Evolutionary conservation across 805 yeast species (phyloP).

Genomic region (Nakazawaea wyomingensis): DNA sequence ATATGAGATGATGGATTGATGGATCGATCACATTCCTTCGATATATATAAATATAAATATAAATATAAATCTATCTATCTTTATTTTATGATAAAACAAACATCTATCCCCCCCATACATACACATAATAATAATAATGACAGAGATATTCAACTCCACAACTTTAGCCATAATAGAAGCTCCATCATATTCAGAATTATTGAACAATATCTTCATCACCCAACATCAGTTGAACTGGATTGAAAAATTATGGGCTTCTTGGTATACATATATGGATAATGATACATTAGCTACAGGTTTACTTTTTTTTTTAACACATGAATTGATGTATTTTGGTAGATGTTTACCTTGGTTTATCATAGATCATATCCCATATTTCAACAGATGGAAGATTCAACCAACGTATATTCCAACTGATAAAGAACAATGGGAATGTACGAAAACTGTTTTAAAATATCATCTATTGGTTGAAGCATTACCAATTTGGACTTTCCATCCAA

Average conservation of each 20-base stretch:
- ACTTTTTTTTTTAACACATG: constrained; percentile 49
- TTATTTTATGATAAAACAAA: no score
- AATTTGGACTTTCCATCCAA: constrained; percentile 59
- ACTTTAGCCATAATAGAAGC: constrained; percentile 19
- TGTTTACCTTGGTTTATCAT: constrained; percentile 55
- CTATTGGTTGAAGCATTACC: constrained; percentile 56
- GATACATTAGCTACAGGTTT: constrained; percentile 56
- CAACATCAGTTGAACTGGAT: constrained; percentile 37
- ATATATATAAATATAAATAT: constrained; percentile 1
- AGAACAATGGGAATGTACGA: constrained; percentile 60
- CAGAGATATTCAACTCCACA: constrained; percentile 28
- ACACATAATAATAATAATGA: constrained; percentile 19
- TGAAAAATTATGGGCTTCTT: constrained; percentile 51
- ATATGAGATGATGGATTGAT: no score
- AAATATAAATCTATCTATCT: not conserved
- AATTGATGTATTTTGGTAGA: constrained; percentile 52
- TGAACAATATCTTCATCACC: constrained; percentile 28
- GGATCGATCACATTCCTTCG: no score
- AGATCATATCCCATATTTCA: constrained; percentile 47
- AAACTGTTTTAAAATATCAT: constrained; percentile 51
- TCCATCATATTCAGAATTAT: constrained; percentile 29
- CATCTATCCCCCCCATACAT: not conserved
- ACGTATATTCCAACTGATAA: constrained; percentile 44
- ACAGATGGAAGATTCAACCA: constrained; percentile 50
- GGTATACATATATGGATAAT: constrained; percentile 48